These are phyloP conservation scores for Myxozyma sirexii DNA, from an alignment of 805 yeast species.

Conservation along the genomic window DNA sequence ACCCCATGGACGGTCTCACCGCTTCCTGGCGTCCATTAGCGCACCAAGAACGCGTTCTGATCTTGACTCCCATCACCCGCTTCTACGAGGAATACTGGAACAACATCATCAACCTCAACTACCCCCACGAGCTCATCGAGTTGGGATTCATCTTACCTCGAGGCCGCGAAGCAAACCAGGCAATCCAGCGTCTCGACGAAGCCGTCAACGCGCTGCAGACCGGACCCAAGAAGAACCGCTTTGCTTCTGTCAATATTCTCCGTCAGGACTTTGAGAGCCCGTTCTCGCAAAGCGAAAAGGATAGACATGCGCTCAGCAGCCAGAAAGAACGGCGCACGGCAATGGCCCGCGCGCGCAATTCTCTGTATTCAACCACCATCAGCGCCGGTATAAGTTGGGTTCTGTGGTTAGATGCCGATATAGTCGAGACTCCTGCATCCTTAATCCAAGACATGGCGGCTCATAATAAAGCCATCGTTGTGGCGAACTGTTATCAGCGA, in stretches of 20 bases:
- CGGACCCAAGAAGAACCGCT: constrained; percentile 65
- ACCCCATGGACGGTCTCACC: constrained; percentile 77
- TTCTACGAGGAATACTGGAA: constrained; percentile 88
- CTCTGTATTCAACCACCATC: constrained; percentile 82
- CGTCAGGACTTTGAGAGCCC: constrained; percentile 85
- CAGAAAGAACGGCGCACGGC: constrained; percentile 87
- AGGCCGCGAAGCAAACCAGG: constrained; percentile 76
- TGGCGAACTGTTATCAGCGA: constrained; percentile 93
- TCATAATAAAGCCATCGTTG: constrained; percentile 83
- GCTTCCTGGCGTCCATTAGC: constrained; percentile 71
- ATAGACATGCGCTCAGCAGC: constrained; percentile 69
- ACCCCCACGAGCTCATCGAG: constrained; percentile 83
- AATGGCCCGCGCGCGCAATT: constrained; percentile 95
- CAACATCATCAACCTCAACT: constrained; percentile 70
- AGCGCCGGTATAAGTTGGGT: constrained; percentile 94
- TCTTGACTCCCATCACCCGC: constrained; percentile 87
- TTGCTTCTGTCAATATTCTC: constrained; percentile 80
- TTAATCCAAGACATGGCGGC: constrained; percentile 82
- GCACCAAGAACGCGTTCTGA: constrained; percentile 79
- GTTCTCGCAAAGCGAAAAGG: constrained; percentile 75
- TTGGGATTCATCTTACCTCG: constrained; percentile 92
- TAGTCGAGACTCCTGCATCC: constrained; percentile 81
- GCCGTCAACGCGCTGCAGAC: constrained; percentile 76
- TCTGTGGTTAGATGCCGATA: constrained; percentile 94
- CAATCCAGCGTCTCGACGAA: constrained; percentile 68